Evolutionary conservation across 257 asterid species (phyloP).

Genomic region (Plectranthus barbatus): DNA sequence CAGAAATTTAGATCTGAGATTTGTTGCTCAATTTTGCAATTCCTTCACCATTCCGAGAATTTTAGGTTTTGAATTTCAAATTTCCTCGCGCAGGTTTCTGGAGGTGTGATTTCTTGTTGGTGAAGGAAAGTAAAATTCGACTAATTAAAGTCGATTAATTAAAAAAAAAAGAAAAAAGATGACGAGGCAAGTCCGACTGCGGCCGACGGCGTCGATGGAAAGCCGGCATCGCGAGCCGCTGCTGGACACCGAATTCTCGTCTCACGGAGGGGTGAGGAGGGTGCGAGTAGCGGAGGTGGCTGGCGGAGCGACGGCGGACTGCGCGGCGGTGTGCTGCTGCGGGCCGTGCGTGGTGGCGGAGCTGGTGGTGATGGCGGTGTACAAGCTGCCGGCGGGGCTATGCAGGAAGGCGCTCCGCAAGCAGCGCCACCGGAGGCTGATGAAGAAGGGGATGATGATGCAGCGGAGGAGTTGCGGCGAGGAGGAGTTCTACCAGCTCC

Average conservation of each 20-base stretch:
- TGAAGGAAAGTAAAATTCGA: neutral
- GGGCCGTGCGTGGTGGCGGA: conserved; percentile 58
- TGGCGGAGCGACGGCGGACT: conserved; percentile 73
- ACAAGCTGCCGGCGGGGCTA: conserved; percentile 68
- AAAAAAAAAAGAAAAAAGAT: neutral
- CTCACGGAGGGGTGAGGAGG: conserved; percentile 22
- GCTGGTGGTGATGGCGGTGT: conserved; percentile 50
- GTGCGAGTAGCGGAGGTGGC: conserved; percentile 56
- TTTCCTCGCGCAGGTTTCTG: neutral
- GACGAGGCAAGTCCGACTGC: conserved; percentile 40
- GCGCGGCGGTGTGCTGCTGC: conserved; percentile 85
- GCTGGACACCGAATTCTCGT: conserved; percentile 18
- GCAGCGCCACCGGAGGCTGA: conserved; percentile 28
- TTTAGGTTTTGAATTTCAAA: neutral
- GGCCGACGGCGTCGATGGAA: conserved; percentile 23
- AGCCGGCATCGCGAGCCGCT: conserved; percentile 50
- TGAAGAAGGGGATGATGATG: conserved; percentile 32
- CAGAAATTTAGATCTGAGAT: neutral
- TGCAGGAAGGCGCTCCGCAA: conserved; percentile 49
- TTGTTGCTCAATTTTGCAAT: no score
- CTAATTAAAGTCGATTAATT: neutral
- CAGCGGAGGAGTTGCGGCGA: conserved; percentile 26
- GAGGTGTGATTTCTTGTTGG: conserved; percentile 5
- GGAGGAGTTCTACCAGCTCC: conserved; percentile 19
- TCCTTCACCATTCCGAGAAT: no score